A percentile compares a stretch with the other conserved stretches of the same genome.
These are phyloP conservation scores for Phoma sp. DNA, from an alignment of 2,329 filamentous ascomycete species.

Conservation along the genomic window DNA sequence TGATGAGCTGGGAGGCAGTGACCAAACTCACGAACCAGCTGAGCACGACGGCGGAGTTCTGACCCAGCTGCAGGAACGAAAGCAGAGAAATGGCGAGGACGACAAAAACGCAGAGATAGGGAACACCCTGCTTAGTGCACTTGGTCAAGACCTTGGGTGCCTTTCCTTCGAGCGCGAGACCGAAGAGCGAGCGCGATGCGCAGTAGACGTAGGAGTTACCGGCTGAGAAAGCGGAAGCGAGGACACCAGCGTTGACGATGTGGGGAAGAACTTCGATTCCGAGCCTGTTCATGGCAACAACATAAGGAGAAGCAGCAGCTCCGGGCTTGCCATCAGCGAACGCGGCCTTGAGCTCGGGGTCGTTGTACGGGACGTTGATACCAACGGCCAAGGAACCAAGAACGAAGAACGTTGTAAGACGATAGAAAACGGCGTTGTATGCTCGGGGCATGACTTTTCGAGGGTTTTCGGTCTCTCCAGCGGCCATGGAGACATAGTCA, in stretches of 20 bases:
- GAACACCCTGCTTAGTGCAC: slow-evolving; percentile 69
- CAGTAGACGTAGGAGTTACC: slow-evolving; percentile 65
- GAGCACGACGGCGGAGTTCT: slow-evolving; percentile 71
- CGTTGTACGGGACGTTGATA: slow-evolving; percentile 74
- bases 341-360: slow-evolving; percentile 66
- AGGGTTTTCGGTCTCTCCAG: slow-evolving; percentile 57
- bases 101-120: slow-evolving; percentile 73
- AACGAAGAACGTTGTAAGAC: slow-evolving; percentile 77
- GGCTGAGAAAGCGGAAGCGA: slow-evolving; percentile 64
- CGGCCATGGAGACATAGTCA: slow-evolving; percentile 59
- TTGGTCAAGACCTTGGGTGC: slow-evolving; percentile 64
- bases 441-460: slow-evolving; percentile 69
- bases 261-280: slow-evolving; percentile 63
- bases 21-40: slow-evolving; percentile 77
- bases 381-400: slow-evolving; percentile 75
- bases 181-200: slow-evolving; percentile 62
- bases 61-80: slow-evolving; percentile 77
- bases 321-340: slow-evolving; percentile 67
- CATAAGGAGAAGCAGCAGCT: slow-evolving; percentile 71
- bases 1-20: slow-evolving; percentile 70
- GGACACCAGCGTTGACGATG: slow-evolving; percentile 65
- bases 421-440: slow-evolving; percentile 81
- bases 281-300: slow-evolving; percentile 66
- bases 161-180: slow-evolving; percentile 62
- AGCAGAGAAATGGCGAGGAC: slow-evolving; percentile 74